Conservation (phyloP, 2,329 filamentous ascomycete genomes). For the Bipolaris oryzae region DNA sequence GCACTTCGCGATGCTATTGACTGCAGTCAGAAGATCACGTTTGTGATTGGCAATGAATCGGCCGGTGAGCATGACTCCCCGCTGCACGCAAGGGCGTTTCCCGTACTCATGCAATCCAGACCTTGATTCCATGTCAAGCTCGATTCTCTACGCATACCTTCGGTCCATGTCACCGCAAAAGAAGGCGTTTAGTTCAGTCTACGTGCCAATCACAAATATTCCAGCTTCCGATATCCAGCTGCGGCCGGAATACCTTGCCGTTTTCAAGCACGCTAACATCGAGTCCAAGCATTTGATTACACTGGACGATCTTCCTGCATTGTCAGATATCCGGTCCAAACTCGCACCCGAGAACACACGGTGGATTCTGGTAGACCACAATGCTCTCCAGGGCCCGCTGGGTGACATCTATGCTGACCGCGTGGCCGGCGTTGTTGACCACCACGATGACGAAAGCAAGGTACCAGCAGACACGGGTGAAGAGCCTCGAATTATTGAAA, state of each 20-base stretch:
- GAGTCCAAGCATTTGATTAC: constrained; percentile 68
- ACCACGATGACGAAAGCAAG: constrained; percentile 74
- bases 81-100: constrained; percentile 1
- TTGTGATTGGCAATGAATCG: constrained; percentile 62
- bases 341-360: constrained; percentile 63
- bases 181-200: constrained; percentile 57
- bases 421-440: constrained; percentile 74
- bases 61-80: constrained; percentile 46
- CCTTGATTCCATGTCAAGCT: constrained; percentile 78
- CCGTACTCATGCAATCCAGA: constrained; percentile 57
- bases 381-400: constrained; percentile 69
- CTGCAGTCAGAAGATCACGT: constrained; percentile 51
- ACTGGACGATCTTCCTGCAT: constrained; percentile 61
- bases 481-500: constrained; percentile 66
- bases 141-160: constrained; percentile 76
- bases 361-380: constrained; percentile 83
- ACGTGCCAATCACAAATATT: constrained; percentile 77
- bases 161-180: constrained; percentile 62
- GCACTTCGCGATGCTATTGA: constrained; percentile 50
- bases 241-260: constrained; percentile 73
- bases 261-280: constrained; percentile 67
- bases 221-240: constrained; percentile 69
- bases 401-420: constrained; percentile 58
- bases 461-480: constrained; percentile 56
- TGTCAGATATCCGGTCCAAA: constrained; percentile 56